phyloP scores from a whole-genome alignment of 2,329 filamentous ascomycete genomes.

The Lachnellula arida region DNA sequence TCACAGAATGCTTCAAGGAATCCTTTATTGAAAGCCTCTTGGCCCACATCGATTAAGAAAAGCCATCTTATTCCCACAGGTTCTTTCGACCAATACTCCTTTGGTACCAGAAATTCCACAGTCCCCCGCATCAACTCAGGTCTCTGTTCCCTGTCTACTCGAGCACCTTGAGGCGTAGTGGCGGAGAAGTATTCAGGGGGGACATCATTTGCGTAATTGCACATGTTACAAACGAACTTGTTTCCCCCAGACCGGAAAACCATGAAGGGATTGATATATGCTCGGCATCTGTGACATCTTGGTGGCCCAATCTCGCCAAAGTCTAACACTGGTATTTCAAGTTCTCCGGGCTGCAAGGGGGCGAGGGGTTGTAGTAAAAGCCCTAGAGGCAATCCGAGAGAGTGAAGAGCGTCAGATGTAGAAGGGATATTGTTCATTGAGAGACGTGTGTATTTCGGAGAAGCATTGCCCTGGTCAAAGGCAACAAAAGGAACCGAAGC shows the following conservation, averaged over 20 bases:
- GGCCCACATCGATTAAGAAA: slow-evolving; percentile 89
- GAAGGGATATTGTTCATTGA: slow-evolving; percentile 92
- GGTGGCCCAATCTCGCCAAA: slow-evolving; percentile 90
- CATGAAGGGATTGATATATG: slow-evolving; percentile 99
- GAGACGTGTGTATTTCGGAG: slow-evolving; percentile 86
- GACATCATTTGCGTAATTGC: slow-evolving; percentile 94
- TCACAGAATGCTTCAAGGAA: slow-evolving; percentile 88
- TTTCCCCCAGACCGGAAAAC: slow-evolving; percentile 90
- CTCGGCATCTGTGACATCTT: slow-evolving; percentile 84
- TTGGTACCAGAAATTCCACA: slow-evolving; percentile 93
- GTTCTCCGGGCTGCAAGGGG: slow-evolving; percentile 75
- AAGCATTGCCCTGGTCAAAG: slow-evolving; percentile 94
- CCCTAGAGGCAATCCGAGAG: slow-evolving; percentile 80
- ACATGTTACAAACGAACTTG: slow-evolving; percentile 97
- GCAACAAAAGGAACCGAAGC: slow-evolving; percentile 85
- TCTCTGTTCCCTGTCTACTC: slow-evolving; percentile 81
- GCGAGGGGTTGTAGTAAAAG: slow-evolving; percentile 87
- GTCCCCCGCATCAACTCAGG: slow-evolving; percentile 89
- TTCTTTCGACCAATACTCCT: slow-evolving; percentile 97
- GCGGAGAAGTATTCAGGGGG: slow-evolving; percentile 89
- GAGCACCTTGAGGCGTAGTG: slow-evolving; percentile 77
- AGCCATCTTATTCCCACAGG: slow-evolving; percentile 84
- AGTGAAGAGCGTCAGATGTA: slow-evolving; percentile 70
- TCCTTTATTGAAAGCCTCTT: slow-evolving; percentile 85
- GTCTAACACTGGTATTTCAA: slow-evolving; percentile 84